Percentiles rank a stretch among this genome's conserved stretches.
Conservation (phyloP, 768 basidiomycete species). For the Boletales sp. region DNA sequence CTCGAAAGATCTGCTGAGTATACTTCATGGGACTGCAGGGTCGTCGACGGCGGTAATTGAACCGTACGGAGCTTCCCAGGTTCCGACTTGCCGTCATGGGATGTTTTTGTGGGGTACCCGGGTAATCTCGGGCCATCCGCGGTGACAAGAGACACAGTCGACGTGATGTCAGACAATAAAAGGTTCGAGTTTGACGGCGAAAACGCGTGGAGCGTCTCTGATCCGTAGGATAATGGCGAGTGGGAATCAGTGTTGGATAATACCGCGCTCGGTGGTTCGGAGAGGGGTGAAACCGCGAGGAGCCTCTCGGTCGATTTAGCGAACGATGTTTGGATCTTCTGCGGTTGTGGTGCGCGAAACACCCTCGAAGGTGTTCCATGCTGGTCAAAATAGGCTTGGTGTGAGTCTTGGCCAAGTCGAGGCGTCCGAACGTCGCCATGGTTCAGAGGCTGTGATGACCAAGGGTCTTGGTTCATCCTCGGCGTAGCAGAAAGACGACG, state of each 20-base stretch:
- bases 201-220: constrained; percentile 4
- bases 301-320: constrained; percentile 20
- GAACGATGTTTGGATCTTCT: constrained; percentile 2
- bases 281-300: constrained; percentile 16
- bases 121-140: neutral
- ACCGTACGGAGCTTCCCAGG: neutral
- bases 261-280: constrained; percentile 11
- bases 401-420: neutral
- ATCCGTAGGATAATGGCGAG: constrained; percentile 9
- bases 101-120: neutral
- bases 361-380: neutral
- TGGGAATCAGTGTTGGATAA: constrained; percentile 11
- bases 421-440: neutral
- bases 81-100: constrained; percentile 7
- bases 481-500: constrained; percentile 23
- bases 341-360: neutral
- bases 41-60: neutral
- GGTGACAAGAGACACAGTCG: constrained; percentile 6
- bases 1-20: neutral
- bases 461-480: constrained; percentile 12
- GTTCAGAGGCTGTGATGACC: neutral
- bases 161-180: neutral
- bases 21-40: neutral
- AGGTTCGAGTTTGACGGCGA: neutral
- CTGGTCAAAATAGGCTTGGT: neutral